phyloP scores from a whole-genome alignment of 169 alveolate genomes.

The Plasmodium vinckei region DNA sequence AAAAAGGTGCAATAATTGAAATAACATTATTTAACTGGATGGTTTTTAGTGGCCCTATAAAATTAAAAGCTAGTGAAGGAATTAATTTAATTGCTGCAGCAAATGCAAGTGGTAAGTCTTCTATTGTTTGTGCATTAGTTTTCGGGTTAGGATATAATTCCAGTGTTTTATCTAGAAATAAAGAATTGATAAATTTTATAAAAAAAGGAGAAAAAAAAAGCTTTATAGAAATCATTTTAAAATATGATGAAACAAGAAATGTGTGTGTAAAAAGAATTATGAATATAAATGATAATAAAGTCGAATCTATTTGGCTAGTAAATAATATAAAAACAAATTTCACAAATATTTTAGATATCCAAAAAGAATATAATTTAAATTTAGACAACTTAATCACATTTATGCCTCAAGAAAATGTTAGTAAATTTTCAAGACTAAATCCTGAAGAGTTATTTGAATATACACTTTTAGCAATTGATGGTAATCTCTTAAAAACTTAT shows the following conservation, averaged over 20 bases:
- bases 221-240: conserved; percentile 61
- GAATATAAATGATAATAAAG: conserved; percentile 30
- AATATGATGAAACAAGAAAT: conserved; percentile 17
- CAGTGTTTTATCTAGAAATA: conserved; percentile 78
- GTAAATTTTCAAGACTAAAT: conserved; percentile 80
- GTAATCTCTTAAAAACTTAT: conserved; percentile 43
- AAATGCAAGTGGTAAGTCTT: conserved; percentile 84
- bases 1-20: conserved; percentile 50
- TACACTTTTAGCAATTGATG: conserved; percentile 80
- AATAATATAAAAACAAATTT: conserved; percentile 74
- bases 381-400: conserved; percentile 80
- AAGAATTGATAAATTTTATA: conserved; percentile 77
- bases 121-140: conserved; percentile 84
- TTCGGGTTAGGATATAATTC: conserved; percentile 82
- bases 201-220: conserved; percentile 78
- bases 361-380: conserved; percentile 76
- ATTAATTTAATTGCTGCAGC: conserved; percentile 85
- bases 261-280: conserved; percentile 43
- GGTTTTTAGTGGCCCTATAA: conserved; percentile 85
- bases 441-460: conserved; percentile 81
- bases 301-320: conserved; percentile 75
- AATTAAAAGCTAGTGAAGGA: conserved; percentile 79
- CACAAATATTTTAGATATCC: conserved; percentile 57
- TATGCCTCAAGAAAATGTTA: conserved; percentile 85
- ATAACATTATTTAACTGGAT: conserved; percentile 83